These are phyloP conservation scores for Noccaea bulbosa DNA, from an alignment of 345 rosid species.

Conservation along the genomic window DNA sequence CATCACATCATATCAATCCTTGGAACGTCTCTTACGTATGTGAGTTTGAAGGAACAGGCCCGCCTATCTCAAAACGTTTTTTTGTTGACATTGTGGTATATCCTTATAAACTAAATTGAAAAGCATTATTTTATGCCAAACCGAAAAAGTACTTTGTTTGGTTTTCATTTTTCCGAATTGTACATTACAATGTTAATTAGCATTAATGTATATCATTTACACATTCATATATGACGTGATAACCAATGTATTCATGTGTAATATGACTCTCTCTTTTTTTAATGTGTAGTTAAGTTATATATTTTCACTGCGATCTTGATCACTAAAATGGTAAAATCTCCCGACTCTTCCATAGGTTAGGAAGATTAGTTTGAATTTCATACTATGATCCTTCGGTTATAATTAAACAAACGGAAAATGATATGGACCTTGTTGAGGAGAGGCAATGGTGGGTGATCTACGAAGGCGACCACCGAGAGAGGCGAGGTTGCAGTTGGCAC, in stretches of 20 bases:
- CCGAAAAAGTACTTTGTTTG: background rate
- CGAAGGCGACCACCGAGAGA: slow-evolving; percentile 91
- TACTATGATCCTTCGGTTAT: background rate
- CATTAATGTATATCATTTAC: slow-evolving; percentile 10
- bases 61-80: background rate
- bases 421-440: slow-evolving; percentile 67
- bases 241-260: slow-evolving; percentile 12
- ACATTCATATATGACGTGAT: slow-evolving; percentile 5
- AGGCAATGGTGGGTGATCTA: slow-evolving; percentile 54
- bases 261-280: background rate
- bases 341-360: background rate
- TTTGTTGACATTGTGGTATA: background rate
- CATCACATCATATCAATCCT: background rate
- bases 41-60: background rate
- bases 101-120: background rate
- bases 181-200: background rate
- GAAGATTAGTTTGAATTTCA: background rate
- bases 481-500: slow-evolving; percentile 95
- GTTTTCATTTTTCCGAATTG: background rate
- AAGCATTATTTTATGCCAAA: background rate
- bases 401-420: background rate
- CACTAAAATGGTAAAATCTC: background rate
- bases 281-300: background rate
- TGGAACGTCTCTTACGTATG: background rate
- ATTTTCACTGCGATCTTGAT: background rate